A percentile compares a stretch with the other conserved stretches of the same genome.
These are phyloP conservation scores for Claviceps monticola DNA, from an alignment of 2,329 filamentous ascomycete species.

Conservation along the genomic window DNA sequence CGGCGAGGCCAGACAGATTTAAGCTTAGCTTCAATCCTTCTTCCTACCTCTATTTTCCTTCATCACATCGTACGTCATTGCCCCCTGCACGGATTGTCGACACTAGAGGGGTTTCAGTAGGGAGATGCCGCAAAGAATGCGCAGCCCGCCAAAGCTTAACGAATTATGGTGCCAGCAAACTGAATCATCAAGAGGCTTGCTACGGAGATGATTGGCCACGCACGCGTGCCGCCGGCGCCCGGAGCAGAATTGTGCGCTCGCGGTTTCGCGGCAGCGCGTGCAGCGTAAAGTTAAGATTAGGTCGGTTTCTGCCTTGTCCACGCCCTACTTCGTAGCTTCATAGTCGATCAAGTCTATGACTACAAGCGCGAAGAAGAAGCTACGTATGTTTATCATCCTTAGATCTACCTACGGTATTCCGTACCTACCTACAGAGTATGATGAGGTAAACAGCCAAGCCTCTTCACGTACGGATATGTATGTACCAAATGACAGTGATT, in stretches of 20 bases:
- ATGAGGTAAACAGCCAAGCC: not conserved
- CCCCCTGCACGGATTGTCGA: not conserved
- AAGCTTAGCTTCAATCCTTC: conserved; percentile 9
- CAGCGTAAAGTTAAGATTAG: not conserved
- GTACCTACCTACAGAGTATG: no score
- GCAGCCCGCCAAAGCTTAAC: not conserved
- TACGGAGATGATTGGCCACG: not conserved
- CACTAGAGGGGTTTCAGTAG: not conserved
- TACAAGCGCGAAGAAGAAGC: no score
- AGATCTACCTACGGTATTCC: no score
- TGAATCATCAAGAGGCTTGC: not conserved
- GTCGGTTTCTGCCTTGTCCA: not conserved
- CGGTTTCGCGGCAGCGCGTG: not conserved
- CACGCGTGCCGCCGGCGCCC: not conserved
- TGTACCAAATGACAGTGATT: not conserved
- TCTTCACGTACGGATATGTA: not conserved
- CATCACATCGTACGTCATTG: not conserved
- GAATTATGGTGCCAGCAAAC: not conserved
- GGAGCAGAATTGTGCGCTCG: no score
- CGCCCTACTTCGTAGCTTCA: no score
- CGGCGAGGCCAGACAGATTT: conserved; percentile 3
- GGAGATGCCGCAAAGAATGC: not conserved
- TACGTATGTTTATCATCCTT: no score
- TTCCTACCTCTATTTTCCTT: not conserved
- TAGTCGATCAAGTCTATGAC: no score